These are phyloP conservation scores for Dalbergia oliveri DNA, from an alignment of 306 rosid genomes.

Conservation along the genomic window DNA sequence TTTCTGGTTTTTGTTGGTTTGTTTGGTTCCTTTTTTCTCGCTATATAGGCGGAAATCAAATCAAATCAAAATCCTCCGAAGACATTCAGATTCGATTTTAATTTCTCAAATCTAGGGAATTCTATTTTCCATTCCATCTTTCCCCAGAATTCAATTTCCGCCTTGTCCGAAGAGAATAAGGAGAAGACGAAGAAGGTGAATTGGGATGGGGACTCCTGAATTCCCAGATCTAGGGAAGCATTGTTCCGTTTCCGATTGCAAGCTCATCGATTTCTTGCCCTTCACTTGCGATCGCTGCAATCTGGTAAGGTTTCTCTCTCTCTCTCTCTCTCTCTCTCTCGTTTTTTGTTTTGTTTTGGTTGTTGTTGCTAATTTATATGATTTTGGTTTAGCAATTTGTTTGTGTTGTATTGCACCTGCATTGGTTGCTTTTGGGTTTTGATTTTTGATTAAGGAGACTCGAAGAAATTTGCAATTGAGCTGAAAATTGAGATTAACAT, in stretches of 20 bases:
- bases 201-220: conserved; percentile 89
- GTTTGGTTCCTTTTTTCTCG: not conserved
- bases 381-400: not conserved
- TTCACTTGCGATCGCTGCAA: conserved; percentile 91
- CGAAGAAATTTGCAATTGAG: not conserved
- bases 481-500: not conserved
- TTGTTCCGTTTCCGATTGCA: conserved; percentile 77
- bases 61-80: not conserved
- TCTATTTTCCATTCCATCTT: no score
- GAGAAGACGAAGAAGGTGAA: not conserved
- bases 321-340: not conserved
- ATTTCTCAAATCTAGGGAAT: no score
- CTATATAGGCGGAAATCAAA: conserved; percentile 22
- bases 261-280: conserved; percentile 86
- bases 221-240: conserved; percentile 94
- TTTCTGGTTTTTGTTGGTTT: not conserved
- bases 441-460: not conserved
- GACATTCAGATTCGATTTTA: not conserved
- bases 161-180: not conserved
- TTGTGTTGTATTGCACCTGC: not conserved
- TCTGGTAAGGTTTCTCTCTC: conserved; percentile 53
- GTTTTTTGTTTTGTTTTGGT: not conserved
- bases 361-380: not conserved
- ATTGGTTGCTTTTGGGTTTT: not conserved
- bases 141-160: not conserved